A percentile compares a stretch with the other conserved stretches of the same genome.
These are phyloP conservation scores for Aspergillus tanneri DNA, from an alignment of 2,329 filamentous ascomycete genomes.

Conservation along the genomic window DNA sequence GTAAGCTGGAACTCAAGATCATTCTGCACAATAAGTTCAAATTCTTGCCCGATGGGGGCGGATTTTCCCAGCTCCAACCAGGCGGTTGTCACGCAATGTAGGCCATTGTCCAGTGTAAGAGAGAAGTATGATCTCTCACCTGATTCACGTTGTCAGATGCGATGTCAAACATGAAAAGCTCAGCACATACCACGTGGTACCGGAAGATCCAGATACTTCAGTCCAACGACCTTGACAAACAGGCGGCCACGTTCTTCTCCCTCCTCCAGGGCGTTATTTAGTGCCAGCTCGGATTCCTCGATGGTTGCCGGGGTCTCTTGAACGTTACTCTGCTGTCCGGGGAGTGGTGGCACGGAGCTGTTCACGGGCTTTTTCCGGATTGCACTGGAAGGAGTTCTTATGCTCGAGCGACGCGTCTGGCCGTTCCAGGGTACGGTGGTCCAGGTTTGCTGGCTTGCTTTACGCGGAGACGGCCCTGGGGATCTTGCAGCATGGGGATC, in stretches of 20 bases:
- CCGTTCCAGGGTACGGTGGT: constrained; percentile 97
- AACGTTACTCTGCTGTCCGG: constrained; percentile 82
- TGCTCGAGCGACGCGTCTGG: constrained; percentile 67
- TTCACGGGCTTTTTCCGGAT: constrained; percentile 60
- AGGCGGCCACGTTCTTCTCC: constrained; percentile 83
- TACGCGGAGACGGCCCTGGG: constrained; percentile 70
- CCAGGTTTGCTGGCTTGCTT: constrained; percentile 84
- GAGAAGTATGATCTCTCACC: constrained; percentile 92
- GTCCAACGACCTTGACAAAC: constrained; percentile 98
- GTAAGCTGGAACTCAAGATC: constrained; percentile 99
- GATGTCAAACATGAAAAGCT: too few relatives aligned
- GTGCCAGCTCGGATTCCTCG: constrained; percentile 65
- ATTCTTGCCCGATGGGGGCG: constrained; percentile 95
- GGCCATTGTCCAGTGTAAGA: constrained; percentile 93
- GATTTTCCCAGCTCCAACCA: constrained; percentile 91
- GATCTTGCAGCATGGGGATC: constrained; percentile 55
- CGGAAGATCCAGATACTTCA: constrained; percentile 91
- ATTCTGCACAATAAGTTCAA: constrained; percentile 93
- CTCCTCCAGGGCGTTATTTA: constrained; percentile 65
- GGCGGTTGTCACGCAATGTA: constrained; percentile 95
- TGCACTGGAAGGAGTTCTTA: constrained; percentile 57
- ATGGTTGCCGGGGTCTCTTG: constrained; percentile 62
- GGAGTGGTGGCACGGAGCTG: constrained; percentile 75
- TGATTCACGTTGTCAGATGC: too few relatives aligned
- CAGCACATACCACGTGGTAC: constrained; percentile 76